Evolutionary conservation across 2,329 filamentous ascomycete species (phyloP), one percentile per base, ranked within the genome.

Genomic region (Neofusicoccum sp.): DNA sequence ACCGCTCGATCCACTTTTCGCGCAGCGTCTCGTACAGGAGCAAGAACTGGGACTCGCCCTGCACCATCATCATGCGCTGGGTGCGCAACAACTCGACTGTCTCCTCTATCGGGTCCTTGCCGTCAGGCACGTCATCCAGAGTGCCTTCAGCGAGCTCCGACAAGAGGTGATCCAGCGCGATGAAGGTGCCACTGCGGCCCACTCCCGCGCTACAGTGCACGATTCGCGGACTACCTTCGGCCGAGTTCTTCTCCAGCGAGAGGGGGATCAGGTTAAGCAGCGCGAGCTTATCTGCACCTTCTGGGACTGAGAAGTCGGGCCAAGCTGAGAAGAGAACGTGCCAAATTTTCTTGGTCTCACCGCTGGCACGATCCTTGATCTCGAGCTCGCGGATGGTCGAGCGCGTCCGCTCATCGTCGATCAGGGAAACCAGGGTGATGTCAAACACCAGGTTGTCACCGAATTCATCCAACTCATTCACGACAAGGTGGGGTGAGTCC

Each of bases 1-100:
- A 75, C 34, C 75, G 69, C 34, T 90, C 86, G 63, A 86, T 77
- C 87, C 89, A 93, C 58, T 86, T 79, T 71, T 91, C 89, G 56
- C 86, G 84, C 68, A 97, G 75, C 1, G 96, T 90, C 69, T 92
- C 86, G 76, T 99, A 98, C 61, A 99, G 84, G 73, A 98, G 97
- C 38, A 85, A 76, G 69, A 90, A 95, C 73, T 99, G 95, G 49
- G 83, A 73, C 67, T 93, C 89, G 47, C 90, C 88, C 76, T 98
- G 95, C 4, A 99, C 95, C 95, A 99, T 99, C 76, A 88, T 90
- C 79, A 91, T 90, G 16, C 95, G 85, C 79, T 99, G 95, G 73
- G 93, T 86, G 45, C 95, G 85, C 60, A 99, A 82, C 63, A 79
- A 77, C 68, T 96, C 89, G 58, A 99, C 93, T 0, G 89, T 89